Conservation (phyloP, 495 filamentous ascomycete genomes). For the Penicillium mononematosum region DNA sequence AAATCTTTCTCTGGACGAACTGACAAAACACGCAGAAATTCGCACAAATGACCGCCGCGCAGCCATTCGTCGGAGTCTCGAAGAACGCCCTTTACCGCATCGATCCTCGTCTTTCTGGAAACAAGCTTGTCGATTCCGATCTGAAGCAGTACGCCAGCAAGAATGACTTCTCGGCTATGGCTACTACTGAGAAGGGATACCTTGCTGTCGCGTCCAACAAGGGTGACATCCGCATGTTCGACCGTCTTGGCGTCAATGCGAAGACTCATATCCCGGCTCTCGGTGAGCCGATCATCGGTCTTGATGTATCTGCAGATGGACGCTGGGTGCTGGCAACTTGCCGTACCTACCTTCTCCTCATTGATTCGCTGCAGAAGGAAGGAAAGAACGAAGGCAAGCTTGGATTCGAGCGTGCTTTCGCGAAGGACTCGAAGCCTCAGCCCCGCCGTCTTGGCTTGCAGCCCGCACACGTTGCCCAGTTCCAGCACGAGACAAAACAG, state of each 20-base stretch:
- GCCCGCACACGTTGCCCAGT: conserved; percentile 90
- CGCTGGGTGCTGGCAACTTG: conserved; percentile 95
- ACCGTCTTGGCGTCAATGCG: conserved; percentile 92
- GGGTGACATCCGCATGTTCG: conserved; percentile 95
- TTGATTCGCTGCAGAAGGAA: conserved; percentile 84
- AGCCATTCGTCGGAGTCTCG: conserved; percentile 90
- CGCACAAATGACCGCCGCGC: conserved; percentile 92
- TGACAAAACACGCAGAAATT: conserved; percentile 67
- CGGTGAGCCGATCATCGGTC: conserved; percentile 89
- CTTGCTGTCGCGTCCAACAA: conserved; percentile 96
- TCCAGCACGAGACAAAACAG: conserved; percentile 88
- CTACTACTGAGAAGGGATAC: conserved; percentile 94
- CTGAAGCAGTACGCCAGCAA: conserved; percentile 95
- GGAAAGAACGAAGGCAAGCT: conserved; percentile 98
- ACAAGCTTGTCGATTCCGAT: conserved; percentile 88
- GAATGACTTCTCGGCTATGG: conserved; percentile 91
- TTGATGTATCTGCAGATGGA: conserved; percentile 92
- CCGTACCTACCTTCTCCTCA: conserved; percentile 88
- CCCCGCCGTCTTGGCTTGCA: conserved; percentile 85
- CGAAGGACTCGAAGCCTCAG: conserved; percentile 88
- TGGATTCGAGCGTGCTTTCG: conserved; percentile 91
- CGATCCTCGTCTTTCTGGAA: conserved; percentile 85
- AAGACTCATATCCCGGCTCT: conserved; percentile 96
- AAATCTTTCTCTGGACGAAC: conserved; percentile 2
- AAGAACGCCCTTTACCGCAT: conserved; percentile 90